A percentile compares a stretch with the other conserved stretches of the same genome.
Conservation (phyloP, 805 yeast species). For the Ascoidea rubescens region DNA sequence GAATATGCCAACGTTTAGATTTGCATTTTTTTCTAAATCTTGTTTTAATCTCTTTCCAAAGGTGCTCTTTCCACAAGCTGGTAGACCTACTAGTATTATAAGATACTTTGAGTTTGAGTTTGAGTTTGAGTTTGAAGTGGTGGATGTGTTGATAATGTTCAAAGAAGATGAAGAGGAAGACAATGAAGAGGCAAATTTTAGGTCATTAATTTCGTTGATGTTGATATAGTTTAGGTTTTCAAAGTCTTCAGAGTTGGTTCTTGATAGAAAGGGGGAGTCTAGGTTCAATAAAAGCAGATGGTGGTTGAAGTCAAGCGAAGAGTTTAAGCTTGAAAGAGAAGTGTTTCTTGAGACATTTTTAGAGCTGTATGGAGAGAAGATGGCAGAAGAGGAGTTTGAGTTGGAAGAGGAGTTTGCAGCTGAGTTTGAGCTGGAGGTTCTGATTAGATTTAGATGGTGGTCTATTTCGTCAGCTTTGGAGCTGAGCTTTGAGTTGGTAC, state of each 20-base stretch:
- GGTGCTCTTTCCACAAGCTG: conserved; percentile 7
- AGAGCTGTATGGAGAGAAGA: too few relatives aligned
- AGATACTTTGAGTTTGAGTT: neutral
- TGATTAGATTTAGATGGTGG: too few relatives aligned
- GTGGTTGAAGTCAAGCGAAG: too few relatives aligned
- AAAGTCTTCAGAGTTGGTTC: conserved; percentile 7
- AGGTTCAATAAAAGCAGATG: too few relatives aligned
- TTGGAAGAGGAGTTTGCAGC: too few relatives aligned
- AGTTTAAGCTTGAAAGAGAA: too few relatives aligned
- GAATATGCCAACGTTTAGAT: conserved; percentile 1
- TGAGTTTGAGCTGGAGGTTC: too few relatives aligned
- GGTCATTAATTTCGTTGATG: neutral
- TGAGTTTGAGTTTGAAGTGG: neutral
- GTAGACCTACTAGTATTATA: conserved; percentile 5
- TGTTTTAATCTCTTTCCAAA: conserved; percentile 4
- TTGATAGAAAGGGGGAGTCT: conserved; percentile 5
- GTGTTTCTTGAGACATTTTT: too few relatives aligned
- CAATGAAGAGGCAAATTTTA: neutral
- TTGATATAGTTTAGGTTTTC: neutral
- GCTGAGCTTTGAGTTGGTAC: too few relatives aligned
- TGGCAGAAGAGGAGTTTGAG: too few relatives aligned
- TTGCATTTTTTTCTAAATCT: conserved; percentile 1
- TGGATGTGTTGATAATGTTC: neutral
- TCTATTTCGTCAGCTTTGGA: too few relatives aligned
- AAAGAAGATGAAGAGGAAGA: neutral